Evolutionary conservation across 116 monocot species (phyloP).

Genomic region (Phalaenopsis hybrid): DNA sequence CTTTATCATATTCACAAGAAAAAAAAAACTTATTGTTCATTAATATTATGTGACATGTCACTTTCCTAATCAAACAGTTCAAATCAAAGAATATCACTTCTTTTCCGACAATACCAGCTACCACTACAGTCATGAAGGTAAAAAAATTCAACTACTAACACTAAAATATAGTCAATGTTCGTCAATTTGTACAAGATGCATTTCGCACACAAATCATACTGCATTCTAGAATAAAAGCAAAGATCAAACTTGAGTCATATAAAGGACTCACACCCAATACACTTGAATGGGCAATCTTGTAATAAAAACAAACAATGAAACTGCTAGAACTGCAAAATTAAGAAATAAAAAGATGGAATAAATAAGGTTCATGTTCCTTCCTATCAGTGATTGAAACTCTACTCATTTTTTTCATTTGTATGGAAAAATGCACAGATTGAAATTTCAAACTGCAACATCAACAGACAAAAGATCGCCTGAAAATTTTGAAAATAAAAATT

Average conservation of each 20-base stretch:
- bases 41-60: no score
- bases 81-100: no score
- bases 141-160: no score
- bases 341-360: background rate
- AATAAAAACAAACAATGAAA: background rate
- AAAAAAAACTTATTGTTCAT: no score
- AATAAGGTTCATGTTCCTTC: conserved; percentile 2
- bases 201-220: no score
- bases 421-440: background rate
- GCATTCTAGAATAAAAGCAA: background rate
- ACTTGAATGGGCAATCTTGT: background rate
- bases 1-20: no score
- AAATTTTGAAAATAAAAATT: background rate
- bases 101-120: no score
- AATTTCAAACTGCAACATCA: conserved; percentile 1
- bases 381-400: background rate
- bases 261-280: background rate
- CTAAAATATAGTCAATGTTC: no score
- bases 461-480: conserved; percentile 6
- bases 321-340: background rate
- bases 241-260: background rate
- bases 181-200: no score
- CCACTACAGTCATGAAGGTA: no score
- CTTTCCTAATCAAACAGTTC: no score
- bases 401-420: conserved; percentile 1